These are phyloP conservation scores for Talaromyces borbonicus DNA, from an alignment of 495 filamentous ascomycete species.

Conservation along the genomic window DNA sequence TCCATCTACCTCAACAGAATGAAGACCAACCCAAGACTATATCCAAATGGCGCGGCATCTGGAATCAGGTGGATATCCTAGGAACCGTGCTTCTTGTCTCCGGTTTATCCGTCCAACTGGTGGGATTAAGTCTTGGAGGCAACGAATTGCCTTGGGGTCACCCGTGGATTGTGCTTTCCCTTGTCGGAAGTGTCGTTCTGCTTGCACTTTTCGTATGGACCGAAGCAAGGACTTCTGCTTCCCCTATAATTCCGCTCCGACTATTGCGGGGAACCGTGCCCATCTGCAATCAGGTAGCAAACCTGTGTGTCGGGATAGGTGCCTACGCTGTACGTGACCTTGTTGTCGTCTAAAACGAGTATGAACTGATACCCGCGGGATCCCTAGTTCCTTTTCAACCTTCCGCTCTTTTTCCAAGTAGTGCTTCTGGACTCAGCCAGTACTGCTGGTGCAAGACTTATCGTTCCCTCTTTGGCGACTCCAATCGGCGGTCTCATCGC, in stretches of 20 bases:
- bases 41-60: conserved; percentile 23
- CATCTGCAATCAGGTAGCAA: conserved; percentile 45
- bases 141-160: conserved; percentile 53
- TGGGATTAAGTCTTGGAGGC: conserved; percentile 50
- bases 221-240: conserved; percentile 46
- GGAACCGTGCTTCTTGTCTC: conserved; percentile 46
- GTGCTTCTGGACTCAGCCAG: conserved; percentile 52
- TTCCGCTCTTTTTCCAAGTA: conserved; percentile 56
- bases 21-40: not conserved
- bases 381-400: conserved; percentile 53
- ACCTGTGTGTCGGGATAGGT: conserved; percentile 51
- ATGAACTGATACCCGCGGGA: conserved; percentile 1
- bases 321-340: conserved; percentile 48
- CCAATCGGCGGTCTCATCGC: conserved; percentile 51
- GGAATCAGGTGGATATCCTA: conserved; percentile 47
- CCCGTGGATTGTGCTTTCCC: conserved; percentile 41
- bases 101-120: conserved; percentile 46
- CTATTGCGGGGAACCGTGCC: conserved; percentile 45
- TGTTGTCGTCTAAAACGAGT: not conserved
- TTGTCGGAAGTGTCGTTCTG: conserved; percentile 41
- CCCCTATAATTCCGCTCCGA: conserved; percentile 51
- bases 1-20: conserved; percentile 29
- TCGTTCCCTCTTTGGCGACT: conserved; percentile 51
- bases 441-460: conserved; percentile 47
- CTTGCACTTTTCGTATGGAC: conserved; percentile 41